Percentiles rank a stretch among this genome's conserved stretches.
These are phyloP conservation scores for Solanum chiquidenum DNA, from an alignment of 257 asterid genomes.

Conservation along the genomic window DNA sequence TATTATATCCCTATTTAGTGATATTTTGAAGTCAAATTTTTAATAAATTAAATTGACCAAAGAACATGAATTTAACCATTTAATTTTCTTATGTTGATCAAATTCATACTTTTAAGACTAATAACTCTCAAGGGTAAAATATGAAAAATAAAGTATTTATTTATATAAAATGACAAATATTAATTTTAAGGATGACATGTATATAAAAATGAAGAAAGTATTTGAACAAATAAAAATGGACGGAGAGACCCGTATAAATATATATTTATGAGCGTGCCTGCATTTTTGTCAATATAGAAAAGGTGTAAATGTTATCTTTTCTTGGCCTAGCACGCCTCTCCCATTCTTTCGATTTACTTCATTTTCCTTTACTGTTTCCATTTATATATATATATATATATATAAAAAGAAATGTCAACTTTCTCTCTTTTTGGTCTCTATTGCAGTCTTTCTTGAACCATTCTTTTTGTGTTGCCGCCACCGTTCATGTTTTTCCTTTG, in stretches of 20 bases:
- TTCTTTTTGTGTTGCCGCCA: conserved; percentile 27
- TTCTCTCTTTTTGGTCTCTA: neutral
- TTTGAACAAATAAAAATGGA: neutral
- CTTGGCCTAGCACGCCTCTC: neutral
- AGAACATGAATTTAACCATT: too few relatives aligned
- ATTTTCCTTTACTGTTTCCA: neutral
- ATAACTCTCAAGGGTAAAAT: too few relatives aligned
- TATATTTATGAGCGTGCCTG: neutral
- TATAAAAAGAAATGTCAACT: neutral
- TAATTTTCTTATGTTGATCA: too few relatives aligned
- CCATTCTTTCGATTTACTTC: conserved; percentile 15
- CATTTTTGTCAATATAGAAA: neutral
- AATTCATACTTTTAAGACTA: too few relatives aligned
- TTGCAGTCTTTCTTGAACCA: conserved; percentile 48
- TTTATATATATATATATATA: neutral
- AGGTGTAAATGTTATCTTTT: neutral
- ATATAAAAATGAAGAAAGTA: neutral
- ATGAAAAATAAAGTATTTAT: too few relatives aligned
- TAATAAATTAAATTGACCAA: too few relatives aligned
- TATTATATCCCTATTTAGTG: too few relatives aligned
- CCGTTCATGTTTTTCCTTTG: neutral
- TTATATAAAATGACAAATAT: too few relatives aligned
- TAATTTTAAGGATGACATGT: too few relatives aligned
- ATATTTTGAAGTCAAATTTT: neutral
- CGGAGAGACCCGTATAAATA: neutral